phyloP scores from a whole-genome alignment of 1,139 yeast genomes.

The Yamadazyma atmosphaerica region DNA sequence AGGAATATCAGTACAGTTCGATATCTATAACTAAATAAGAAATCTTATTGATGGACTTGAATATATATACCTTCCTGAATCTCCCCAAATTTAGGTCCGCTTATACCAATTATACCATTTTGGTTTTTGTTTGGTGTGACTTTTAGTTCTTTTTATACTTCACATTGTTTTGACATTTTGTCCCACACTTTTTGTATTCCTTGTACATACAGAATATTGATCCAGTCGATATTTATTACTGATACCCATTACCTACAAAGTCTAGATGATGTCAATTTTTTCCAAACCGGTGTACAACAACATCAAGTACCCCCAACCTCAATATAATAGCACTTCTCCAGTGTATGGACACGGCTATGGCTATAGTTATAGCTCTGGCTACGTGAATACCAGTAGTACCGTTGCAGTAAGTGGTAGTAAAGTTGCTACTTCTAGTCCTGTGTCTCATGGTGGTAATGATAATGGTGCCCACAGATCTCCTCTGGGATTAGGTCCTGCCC shows the following conservation, averaged over 20 bases:
- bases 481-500: too few species aligned
- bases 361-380: not conserved
- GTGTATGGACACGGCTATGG: constrained; percentile 1
- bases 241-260: not conserved
- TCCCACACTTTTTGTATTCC: too few species aligned
- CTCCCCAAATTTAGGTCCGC: not conserved
- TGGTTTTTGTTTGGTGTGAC: not conserved
- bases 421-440: too few species aligned
- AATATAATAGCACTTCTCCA: constrained; percentile 10
- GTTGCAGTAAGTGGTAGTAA: too few species aligned
- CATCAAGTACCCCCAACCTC: constrained; percentile 19
- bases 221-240: too few species aligned
- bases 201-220: not conserved
- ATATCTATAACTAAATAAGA: not conserved
- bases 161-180: too few species aligned
- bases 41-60: not conserved
- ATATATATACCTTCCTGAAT: not conserved
- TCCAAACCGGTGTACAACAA: constrained; percentile 17
- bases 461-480: too few species aligned
- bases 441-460: not conserved
- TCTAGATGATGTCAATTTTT: constrained; percentile 13
- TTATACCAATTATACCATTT: too few species aligned
- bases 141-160: not conserved
- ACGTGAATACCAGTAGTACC: not conserved
- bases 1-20: not conserved